A percentile compares a stretch with the other conserved stretches of the same genome.
phyloP scores from a whole-genome alignment of 2,329 filamentous ascomycete genomes.

The Trichophyton simii region DNA sequence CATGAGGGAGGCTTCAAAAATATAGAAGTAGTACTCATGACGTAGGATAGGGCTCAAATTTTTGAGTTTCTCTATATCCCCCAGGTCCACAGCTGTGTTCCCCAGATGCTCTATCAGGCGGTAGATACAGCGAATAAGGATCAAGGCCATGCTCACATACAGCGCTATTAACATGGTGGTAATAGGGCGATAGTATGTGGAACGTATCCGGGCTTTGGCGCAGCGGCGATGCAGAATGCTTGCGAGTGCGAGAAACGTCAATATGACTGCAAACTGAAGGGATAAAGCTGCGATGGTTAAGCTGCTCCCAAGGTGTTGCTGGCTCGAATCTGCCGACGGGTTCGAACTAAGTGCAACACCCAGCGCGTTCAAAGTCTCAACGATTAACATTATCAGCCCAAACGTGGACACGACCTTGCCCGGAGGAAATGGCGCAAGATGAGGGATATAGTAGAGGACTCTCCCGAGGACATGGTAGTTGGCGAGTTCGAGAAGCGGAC shows the following conservation, averaged over 20 bases:
- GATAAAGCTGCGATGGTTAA: not conserved
- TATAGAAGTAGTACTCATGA: constrained; percentile 47
- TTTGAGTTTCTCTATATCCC: constrained; percentile 12
- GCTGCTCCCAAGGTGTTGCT: not conserved
- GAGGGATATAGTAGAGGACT: constrained; percentile 49
- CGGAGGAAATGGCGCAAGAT: constrained; percentile 39
- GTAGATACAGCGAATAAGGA: constrained; percentile 42
- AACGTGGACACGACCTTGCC: not conserved
- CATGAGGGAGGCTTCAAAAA: constrained; percentile 45
- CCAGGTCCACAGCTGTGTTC: constrained; percentile 7
- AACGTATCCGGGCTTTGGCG: not conserved
- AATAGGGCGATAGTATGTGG: constrained; percentile 15
- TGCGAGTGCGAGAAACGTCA: not conserved
- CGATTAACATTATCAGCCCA: not conserved
- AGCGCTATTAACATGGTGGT: constrained; percentile 35
- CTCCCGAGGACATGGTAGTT: constrained; percentile 52
- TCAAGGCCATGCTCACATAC: constrained; percentile 39
- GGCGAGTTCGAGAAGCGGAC: constrained; percentile 48
- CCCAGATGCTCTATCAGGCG: constrained; percentile 45
- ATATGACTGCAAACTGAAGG: not conserved
- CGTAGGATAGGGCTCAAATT: constrained; percentile 36
- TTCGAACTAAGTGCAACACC: not conserved
- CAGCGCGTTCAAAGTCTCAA: not conserved
- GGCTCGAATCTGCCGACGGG: not conserved
- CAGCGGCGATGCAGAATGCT: not conserved